Percentiles rank a stretch among this genome's conserved stretches.
Evolutionary conservation across 208 protist species (phyloP).

Genomic region (Wallacemonas sp.): DNA sequence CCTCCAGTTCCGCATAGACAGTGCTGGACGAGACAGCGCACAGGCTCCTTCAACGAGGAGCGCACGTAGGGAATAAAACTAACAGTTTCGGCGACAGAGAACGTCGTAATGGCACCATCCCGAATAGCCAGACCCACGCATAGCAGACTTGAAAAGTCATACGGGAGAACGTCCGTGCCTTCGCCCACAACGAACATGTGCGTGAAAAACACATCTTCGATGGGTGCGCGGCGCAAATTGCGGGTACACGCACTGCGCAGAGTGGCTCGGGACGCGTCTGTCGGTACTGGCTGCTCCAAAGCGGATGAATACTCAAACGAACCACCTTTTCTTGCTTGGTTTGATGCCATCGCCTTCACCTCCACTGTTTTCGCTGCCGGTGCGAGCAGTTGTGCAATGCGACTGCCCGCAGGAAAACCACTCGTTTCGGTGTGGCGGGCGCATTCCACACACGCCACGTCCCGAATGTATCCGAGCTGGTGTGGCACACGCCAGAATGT

Average conservation of each 20-base stretch:
- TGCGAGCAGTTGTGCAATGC: not conserved
- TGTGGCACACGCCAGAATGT: slow-evolving; percentile 65
- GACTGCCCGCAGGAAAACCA: slow-evolving; percentile 10
- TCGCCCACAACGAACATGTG: slow-evolving; percentile 49
- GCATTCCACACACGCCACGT: slow-evolving; percentile 23
- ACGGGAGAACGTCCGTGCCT: slow-evolving; percentile 69
- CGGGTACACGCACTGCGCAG: not conserved
- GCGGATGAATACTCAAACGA: slow-evolving; percentile 8
- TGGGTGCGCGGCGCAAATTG: not conserved
- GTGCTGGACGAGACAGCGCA: slow-evolving; percentile 32
- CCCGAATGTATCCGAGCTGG: slow-evolving; percentile 57
- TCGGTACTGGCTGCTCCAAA: not conserved
- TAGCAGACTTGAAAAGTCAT: slow-evolving; percentile 69
- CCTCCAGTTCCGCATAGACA: slow-evolving; percentile 1
- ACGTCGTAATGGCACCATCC: slow-evolving; percentile 15
- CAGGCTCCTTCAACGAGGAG: slow-evolving; percentile 30
- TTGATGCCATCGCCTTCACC: no score
- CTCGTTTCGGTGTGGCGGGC: slow-evolving; percentile 29
- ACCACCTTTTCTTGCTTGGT: not conserved
- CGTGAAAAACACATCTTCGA: slow-evolving; percentile 8
- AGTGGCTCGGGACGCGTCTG: not conserved
- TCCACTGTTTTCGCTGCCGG: not conserved
- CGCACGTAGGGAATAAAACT: slow-evolving; percentile 65
- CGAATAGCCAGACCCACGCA: slow-evolving; percentile 28
- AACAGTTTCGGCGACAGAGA: slow-evolving; percentile 47